phyloP scores from a whole-genome alignment of 169 alveolate genomes.

The Sarcocystis neurona region DNA sequence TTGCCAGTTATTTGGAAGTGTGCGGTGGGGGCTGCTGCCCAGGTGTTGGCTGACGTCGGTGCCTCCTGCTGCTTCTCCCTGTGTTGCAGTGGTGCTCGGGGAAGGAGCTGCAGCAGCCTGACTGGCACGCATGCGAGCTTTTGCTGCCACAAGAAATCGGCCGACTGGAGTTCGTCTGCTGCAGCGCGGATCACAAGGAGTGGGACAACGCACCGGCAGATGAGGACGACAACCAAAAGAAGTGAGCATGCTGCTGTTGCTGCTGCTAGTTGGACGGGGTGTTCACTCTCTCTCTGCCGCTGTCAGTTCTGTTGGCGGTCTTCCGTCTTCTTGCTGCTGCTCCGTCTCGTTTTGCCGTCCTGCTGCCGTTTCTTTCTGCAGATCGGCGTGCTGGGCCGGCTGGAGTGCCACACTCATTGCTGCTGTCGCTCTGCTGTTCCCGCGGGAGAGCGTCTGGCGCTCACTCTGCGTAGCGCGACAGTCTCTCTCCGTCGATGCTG shows the following conservation, averaged over 20 bases:
- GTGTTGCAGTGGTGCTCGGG: background rate
- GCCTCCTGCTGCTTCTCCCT: too few relatives aligned
- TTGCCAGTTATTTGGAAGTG: too few relatives aligned
- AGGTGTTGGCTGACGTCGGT: too few relatives aligned
- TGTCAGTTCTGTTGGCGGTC: background rate
- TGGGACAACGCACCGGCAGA: constrained; percentile 16
- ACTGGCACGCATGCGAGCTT: constrained; percentile 31
- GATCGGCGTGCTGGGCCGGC: too few relatives aligned
- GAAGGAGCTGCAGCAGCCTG: background rate
- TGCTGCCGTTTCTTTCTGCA: too few relatives aligned
- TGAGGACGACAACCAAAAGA: background rate
- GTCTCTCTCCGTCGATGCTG: too few relatives aligned
- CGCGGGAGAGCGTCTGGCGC: too few relatives aligned
- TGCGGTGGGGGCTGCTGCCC: too few relatives aligned
- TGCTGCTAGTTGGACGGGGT: background rate
- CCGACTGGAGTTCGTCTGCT: constrained; percentile 25
- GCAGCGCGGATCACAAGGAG: background rate
- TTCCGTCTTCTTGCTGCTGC: background rate
- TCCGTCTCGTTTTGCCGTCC: background rate
- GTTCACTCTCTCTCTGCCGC: background rate
- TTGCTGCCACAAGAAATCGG: background rate
- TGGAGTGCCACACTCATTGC: too few relatives aligned
- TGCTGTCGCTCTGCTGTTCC: too few relatives aligned
- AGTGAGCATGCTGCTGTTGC: constrained; percentile 2
- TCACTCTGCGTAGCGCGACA: too few relatives aligned